A percentile compares a stretch with the other conserved stretches of the same genome.
These are phyloP conservation scores for Scutellaria barbata DNA, from an alignment of 257 asterid species.

Conservation along the genomic window DNA sequence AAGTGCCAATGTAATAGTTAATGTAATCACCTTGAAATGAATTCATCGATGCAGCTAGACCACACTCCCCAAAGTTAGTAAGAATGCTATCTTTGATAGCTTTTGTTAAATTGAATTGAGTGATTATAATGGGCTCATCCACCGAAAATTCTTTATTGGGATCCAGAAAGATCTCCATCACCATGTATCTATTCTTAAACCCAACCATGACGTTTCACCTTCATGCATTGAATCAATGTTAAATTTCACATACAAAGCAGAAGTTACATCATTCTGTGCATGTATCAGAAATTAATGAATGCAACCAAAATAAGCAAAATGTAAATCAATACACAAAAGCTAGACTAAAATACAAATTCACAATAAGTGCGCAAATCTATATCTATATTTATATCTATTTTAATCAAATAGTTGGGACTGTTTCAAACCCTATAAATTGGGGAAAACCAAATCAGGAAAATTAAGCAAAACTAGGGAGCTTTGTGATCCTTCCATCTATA, in stretches of 20 bases:
- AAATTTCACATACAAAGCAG: conserved; percentile 17
- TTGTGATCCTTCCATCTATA: too few relatives aligned
- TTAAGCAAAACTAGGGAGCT: too few relatives aligned
- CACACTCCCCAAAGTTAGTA: conserved; percentile 87
- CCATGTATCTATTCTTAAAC: conserved; percentile 84
- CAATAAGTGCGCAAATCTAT: background rate
- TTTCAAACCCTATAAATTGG: too few relatives aligned
- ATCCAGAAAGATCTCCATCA: conserved; percentile 84
- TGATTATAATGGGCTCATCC: conserved; percentile 75
- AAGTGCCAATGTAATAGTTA: conserved; percentile 5
- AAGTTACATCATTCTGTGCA: background rate
- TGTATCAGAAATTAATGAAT: background rate
- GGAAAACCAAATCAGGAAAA: too few relatives aligned
- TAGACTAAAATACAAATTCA: background rate
- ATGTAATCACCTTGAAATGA: conserved; percentile 72
- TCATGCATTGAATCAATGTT: conserved; percentile 23
- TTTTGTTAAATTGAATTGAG: conserved; percentile 62
- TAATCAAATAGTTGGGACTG: too few relatives aligned
- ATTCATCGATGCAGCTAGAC: conserved; percentile 68
- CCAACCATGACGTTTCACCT: conserved; percentile 73
- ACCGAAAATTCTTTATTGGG: conserved; percentile 62
- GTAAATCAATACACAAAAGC: background rate
- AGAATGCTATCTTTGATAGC: conserved; percentile 77
- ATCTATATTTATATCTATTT: too few relatives aligned
- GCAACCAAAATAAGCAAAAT: background rate